Evolutionary conservation across 805 yeast genomes (phyloP), one percentile per base, ranked within the genome.

Genomic region (Starmerella lactis-condensi): DNA sequence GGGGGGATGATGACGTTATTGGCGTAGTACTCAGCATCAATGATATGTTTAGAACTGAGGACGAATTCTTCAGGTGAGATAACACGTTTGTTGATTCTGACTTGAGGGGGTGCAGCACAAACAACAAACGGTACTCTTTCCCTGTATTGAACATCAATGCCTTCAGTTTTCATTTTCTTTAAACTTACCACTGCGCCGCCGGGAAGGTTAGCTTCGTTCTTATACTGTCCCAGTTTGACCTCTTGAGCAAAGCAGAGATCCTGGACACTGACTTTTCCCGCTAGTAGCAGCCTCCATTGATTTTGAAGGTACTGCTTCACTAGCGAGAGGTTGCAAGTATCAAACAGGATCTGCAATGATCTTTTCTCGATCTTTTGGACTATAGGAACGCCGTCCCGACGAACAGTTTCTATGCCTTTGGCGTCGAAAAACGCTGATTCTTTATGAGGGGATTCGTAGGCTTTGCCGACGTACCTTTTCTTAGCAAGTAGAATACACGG

Each of bases 361-460:
- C 69, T 67, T 38, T 79, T 91, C 19, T 78, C 72, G 13, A 89
- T 71, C 41, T 73, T 72, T 52, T 72, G 91, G 41, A 78, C 91
- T 0, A 93, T 93, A 0, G 92, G 92, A 17, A 83, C 75, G 0
- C 96, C 96, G 53, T 89, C 98, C 40, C 98, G 58, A 40, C 98
- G 56, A 0, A 89, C 78, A 0, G 96, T 89, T 48, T 89, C 98
- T 9, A 81, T 82, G 2, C 98, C 98, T 43, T 89, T 89, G 1
- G 98, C 95, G 57, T 89, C 96, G 51, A 89, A 82, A 21, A 53
- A 62, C 0, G 94, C 79, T 5, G 38, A 54, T 3, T 32, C 40
- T 41, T 75, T 82, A 11, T 52, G 54, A 18, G 61, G 64, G 12
- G 50, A 44, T 41, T 77, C 93, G 52, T 65, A 85, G 25, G 75